Evolutionary conservation across 202 grass and related monocot genomes (phyloP), one percentile per base, ranked within the genome.

Genomic region (Elaeis oleifera): DNA sequence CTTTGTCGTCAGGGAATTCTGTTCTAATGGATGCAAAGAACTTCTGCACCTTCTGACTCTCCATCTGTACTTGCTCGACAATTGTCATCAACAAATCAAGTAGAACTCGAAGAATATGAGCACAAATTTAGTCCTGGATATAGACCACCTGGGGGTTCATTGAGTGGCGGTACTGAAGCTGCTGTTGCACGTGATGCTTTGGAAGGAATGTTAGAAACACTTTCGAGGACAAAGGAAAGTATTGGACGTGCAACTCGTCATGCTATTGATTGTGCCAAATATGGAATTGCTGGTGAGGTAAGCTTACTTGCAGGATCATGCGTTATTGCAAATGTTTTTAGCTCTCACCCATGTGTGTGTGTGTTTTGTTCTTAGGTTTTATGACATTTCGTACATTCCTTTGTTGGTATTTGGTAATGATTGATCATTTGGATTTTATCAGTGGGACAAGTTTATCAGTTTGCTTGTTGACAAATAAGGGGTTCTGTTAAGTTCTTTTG

Each of bases 211-310:
- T 74, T 99, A 81, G 94, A 99, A 77, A 87, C 94, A 51, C 76
- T 99, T 59, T 91, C 94, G 7, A 92, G 94, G 77, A 99, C 88
- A 72, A 99, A 99, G 25, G 94, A 99, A 54, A 99, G 94, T 71
- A 99, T 99, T 80, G 85, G 88, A 44, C 94, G 94, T 80, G 94
- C 94, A 77, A 92, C 87, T 59, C 82, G 88, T 31, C 87, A 79
- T 69, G 94, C 94, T 53, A 92, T 99, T 26, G 94, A 99, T 49
- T 99, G 94, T 81, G 76, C 85, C 49, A 99, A 92, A 83, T 90
- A 84, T 79, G 94, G 94, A 65, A 89, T 97, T 67, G 72, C 84
- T 68, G 73, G 74, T 61, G 88, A 97, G 82, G 94, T 97, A 51
- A 73, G 58, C 49, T 36, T 62, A 29, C 60, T 49, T 21, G 18